Base-by-base conservation (phyloP, 164 flowering plant genomes). In the Euptelea pleiosperma region DNA sequence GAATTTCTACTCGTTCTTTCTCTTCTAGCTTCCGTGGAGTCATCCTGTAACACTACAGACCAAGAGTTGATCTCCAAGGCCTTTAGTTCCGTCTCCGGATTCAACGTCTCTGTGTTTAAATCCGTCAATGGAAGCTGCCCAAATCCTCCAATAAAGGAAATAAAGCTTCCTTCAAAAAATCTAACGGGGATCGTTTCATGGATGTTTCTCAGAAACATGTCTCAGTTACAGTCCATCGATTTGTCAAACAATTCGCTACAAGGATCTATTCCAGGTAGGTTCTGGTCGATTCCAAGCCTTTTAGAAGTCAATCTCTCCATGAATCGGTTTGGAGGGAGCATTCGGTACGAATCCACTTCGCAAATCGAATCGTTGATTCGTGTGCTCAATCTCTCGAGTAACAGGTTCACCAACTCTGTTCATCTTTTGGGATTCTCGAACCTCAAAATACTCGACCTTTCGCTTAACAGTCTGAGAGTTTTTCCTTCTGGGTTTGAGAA, bases 161-260 rank as follows among this genome's bases (percentile, higher is more conserved):
- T 91, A 30, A 74, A 66, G 15, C 79, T 92, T 18, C 54, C 88
- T 0, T 75, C 82, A 6, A 72, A 62, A 10, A 84, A 84, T 44
- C 79, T 92, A 12, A 70, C 50, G 39, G 98, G 98, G n/a, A 62
- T 46, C 14, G 29, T 87, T 35, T 82, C 96, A 26, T 92, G 98
- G 98, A 64, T 33, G 19, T 74, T 50, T 57, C 64, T 92, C 4
- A 68, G 54, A 44, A 79, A 80, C 76, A 34, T 92, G 67, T 58
- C 91, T 0, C 56, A 60, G 3, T 58, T 92, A 44, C 71, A 60
- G 6, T 24, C 48, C n/a, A 43, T 92, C 24, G 94, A 92, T 67
- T 84, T 92, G 58, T 92, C 98, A 40, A 33, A 57, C 36, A 92
- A 92, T 45, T 77, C 72, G 1, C 73, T 92, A 1, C 24, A 71